These are phyloP conservation scores for Monilinia polystroma DNA, from an alignment of 2,329 filamentous ascomycete genomes.

Conservation along the genomic window DNA sequence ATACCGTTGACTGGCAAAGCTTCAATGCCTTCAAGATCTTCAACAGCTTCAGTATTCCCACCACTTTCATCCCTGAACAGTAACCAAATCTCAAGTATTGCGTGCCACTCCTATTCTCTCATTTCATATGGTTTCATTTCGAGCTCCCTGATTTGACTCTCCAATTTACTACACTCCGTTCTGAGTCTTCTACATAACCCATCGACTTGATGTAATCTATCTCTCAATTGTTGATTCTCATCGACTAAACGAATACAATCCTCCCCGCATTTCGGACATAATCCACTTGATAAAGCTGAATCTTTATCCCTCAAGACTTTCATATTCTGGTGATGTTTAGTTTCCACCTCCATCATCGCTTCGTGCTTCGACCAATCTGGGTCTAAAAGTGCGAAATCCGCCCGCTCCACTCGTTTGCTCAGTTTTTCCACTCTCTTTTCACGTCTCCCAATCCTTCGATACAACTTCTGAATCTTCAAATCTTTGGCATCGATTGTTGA, in stretches of 20 bases:
- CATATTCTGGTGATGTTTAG: background rate
- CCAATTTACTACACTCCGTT: constrained; percentile 1
- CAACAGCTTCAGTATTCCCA: background rate
- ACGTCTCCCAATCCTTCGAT: constrained; percentile 6
- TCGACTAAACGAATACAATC: background rate
- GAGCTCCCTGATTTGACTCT: background rate
- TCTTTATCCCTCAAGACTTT: background rate
- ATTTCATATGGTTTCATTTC: background rate
- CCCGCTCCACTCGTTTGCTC: background rate
- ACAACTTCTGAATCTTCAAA: background rate
- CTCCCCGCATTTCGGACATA: background rate
- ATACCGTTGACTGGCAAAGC: background rate
- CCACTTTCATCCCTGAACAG: background rate
- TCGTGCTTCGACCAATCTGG: background rate
- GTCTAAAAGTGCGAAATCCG: background rate
- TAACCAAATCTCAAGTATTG: background rate
- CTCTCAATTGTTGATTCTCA: constrained; percentile 4
- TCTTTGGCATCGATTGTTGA: background rate
- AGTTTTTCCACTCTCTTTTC: background rate
- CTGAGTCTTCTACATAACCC: constrained; percentile 10
- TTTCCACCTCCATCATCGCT: background rate
- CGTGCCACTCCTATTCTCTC: background rate
- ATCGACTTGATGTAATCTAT: constrained; percentile 2
- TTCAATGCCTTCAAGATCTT: background rate
- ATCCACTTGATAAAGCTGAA: background rate